Base-by-base conservation (phyloP, 176 grass and related monocot species). In the Musa schizocarpa region DNA sequence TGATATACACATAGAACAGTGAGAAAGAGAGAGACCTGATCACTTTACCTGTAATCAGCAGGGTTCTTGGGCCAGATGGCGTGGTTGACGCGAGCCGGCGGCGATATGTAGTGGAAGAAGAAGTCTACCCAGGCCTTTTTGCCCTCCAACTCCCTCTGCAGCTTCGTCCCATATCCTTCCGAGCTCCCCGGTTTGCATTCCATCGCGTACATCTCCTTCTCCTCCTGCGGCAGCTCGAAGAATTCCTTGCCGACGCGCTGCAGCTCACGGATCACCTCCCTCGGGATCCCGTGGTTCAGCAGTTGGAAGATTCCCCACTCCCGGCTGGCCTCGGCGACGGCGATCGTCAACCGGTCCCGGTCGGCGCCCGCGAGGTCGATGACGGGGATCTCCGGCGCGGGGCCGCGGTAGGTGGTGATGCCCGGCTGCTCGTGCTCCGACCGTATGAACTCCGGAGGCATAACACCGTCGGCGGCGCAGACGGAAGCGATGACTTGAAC, bases 61-160 rank as follows among this genome's bases (percentile, higher is more conserved):
- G 74, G 74, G 19, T 76, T 64, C 53, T 21, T 76, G 26, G 74
- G 92, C 89, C 92, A 96, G 51, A 84, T 67, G 63, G 25, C 53
- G 53, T 80, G 72, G 76, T 89, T 51, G 7, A 92, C 77, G 50
- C 52, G 77, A 0, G 68, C 20, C 56, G 71, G 85, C 17, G 87
- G 92, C 82, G 84, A 78, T 10, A 92, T 19, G 25, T 82, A 74
- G 77, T 96, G 87, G 84, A 89, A 92, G 53, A 96, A 71, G 69
- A 96, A 96, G 79, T 96, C 82, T 13, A 71, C 78, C 92, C 92
- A 96, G 21, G 81, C 65, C 81, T 87, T 92, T 84, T 89, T 96
- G n/a, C 86, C 89, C 20, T 85, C 84, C 3, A 80, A 63, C 26
- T 79, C 82, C 62, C 2, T 23, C 73, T 83, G 72, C 61, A 89